These are phyloP conservation scores for Boletus sensibilis DNA, from an alignment of 768 basidiomycete genomes.

Conservation along the genomic window DNA sequence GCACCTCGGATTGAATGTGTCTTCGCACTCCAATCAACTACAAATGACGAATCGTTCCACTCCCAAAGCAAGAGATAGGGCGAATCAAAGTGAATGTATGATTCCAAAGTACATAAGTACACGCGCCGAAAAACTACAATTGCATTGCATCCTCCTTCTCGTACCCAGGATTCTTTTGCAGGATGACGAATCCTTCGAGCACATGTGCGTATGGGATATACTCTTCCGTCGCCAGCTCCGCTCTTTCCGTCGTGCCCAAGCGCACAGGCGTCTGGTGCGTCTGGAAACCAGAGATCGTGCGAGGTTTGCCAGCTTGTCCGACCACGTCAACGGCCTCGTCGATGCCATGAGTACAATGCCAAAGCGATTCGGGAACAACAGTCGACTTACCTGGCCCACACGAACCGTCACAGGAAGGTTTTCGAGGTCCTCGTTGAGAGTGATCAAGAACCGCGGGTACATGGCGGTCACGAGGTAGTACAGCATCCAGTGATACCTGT, in stretches of 20 bases:
- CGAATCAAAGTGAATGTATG: neutral
- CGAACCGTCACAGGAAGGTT: constrained; percentile 87
- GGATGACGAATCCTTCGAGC: constrained; percentile 88
- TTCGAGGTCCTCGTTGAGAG: constrained; percentile 88
- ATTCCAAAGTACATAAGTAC: constrained; percentile 11
- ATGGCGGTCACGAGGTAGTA: constrained; percentile 95
- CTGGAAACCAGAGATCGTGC: constrained; percentile 97
- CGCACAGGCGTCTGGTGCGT: constrained; percentile 97
- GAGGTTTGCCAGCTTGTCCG: constrained; percentile 95
- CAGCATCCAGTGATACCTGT: constrained; percentile 98
- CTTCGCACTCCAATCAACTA: too few relatives aligned
- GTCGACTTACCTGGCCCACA: constrained; percentile 73
- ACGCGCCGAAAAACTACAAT: constrained; percentile 39
- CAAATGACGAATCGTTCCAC: too few relatives aligned
- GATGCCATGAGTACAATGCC: constrained; percentile 1
- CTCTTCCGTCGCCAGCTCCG: constrained; percentile 96
- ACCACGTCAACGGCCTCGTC: constrained; percentile 90
- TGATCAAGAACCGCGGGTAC: constrained; percentile 98
- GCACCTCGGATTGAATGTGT: too few relatives aligned
- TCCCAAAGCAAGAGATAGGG: neutral
- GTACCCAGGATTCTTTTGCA: constrained; percentile 91
- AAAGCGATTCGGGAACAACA: neutral
- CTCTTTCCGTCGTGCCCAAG: constrained; percentile 89
- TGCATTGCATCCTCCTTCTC: constrained; percentile 88
- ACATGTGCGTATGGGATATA: constrained; percentile 88